Percentiles rank a stretch among this genome's conserved stretches.
phyloP scores from a whole-genome alignment of 805 yeast genomes.

The Spathaspora gorwiae region DNA sequence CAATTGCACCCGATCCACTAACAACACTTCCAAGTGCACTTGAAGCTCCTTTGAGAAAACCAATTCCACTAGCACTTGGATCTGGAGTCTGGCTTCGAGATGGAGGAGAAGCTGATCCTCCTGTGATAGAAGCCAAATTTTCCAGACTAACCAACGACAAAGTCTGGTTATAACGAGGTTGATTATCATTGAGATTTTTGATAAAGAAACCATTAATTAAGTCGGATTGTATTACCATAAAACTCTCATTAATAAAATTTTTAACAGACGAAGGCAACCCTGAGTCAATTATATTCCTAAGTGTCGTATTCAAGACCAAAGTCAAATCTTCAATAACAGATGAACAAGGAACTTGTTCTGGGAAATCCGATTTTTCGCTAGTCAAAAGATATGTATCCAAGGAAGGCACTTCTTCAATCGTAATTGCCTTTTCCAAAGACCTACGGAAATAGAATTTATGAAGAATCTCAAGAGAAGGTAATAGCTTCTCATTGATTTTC shows the following conservation, averaged over 20 bases:
- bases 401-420: slow-evolving; percentile 70
- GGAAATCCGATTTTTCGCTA: slow-evolving; percentile 18
- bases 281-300: slow-evolving; percentile 64
- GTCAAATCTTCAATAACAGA: slow-evolving; percentile 85
- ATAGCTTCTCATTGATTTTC: slow-evolving; percentile 49
- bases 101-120: slow-evolving; percentile 13
- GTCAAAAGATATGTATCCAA: slow-evolving; percentile 35
- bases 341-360: slow-evolving; percentile 64
- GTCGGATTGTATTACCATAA: slow-evolving; percentile 59
- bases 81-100: slow-evolving; percentile 33
- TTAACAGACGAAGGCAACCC: slow-evolving; percentile 60
- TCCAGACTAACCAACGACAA: slow-evolving; percentile 16
- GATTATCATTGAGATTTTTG: slow-evolving; percentile 32
- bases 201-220: slow-evolving; percentile 49
- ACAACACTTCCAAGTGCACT: slow-evolving; percentile 43
- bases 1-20: slow-evolving; percentile 19
- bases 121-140: slow-evolving; percentile 3
- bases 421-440: slow-evolving; percentile 76
- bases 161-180: slow-evolving; percentile 36
- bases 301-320: slow-evolving; percentile 62
- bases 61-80: slow-evolving; percentile 18
- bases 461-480: slow-evolving; percentile 62
- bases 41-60: slow-evolving; percentile 42
- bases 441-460: slow-evolving; percentile 65
- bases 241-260: slow-evolving; percentile 50